Base-by-base conservation (phyloP, 805 yeast species). In the Nakazawaea ambrosiae region DNA sequence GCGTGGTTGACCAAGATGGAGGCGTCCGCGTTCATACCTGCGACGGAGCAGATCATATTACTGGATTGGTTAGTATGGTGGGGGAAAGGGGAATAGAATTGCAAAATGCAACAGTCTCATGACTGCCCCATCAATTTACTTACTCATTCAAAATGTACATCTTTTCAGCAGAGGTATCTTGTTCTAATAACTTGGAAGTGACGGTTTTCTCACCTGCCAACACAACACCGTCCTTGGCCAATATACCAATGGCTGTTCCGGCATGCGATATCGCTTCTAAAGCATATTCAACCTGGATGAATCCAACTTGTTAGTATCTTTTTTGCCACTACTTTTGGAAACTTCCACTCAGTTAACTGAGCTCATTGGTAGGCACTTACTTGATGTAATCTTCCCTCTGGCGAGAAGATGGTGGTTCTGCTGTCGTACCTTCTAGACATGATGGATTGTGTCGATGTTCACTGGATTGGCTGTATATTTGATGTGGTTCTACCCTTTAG, bases 361-460 rank as follows among this genome's bases (percentile, higher is more conserved):
- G n/a, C n/a, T n/a, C n/a, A n/a, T n/a, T n/a, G n/a, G n/a, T 22
- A 8, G 7, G 24, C 24, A 61, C 73, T 12, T 50, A 76, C 88
- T 65, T 92, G 99, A 64, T 92, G 92, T 41, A 92, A 72, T 63
- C 98, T 78, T 27, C 99, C 99, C 60, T 92, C 99, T 8, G 99
- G 99, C 27, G 97, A 90, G 66, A 92, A 92, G 54, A 92, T 94
- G 4, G 98, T 92, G 36, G 99, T 92, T 73, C 99, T 78, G 45
- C 96, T 83, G 65, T 92, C 99, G 87, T 92, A 92, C 75, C 99
- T 81, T 82, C 97, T 83, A 50, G 96, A 86, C 81, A 75, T 74
- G 19, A n/a, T n/a, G n/a, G n/a, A n/a, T n/a, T n/a, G n/a, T n/a
- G n/a, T n/a, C n/a, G n/a, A n/a, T n/a, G n/a, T n/a, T n/a, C n/a